Conservation (phyloP, 2,329 filamentous ascomycete species). For the Onygenales sp. region DNA sequence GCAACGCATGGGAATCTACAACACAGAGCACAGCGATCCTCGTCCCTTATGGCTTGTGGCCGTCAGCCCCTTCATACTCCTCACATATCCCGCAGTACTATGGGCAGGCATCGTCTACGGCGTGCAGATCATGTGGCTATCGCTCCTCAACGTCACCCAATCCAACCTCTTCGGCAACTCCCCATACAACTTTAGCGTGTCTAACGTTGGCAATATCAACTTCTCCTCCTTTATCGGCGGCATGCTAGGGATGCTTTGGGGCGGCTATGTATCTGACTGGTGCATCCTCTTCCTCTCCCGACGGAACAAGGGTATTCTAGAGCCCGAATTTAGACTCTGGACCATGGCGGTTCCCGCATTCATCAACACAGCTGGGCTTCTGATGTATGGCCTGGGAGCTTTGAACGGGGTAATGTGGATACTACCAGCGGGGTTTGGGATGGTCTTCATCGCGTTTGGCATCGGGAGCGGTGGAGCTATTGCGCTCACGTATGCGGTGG, state of each 20-base stretch:
- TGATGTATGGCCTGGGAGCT: slow-evolving; percentile 22
- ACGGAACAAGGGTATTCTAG: slow-evolving; percentile 31
- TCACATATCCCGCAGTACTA: slow-evolving; percentile 21
- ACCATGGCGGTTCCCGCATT: slow-evolving; percentile 17
- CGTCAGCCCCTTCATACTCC: slow-evolving; percentile 17
- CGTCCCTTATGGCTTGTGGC: slow-evolving; percentile 20
- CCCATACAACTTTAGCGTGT: slow-evolving; percentile 22
- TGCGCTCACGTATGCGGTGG: slow-evolving; percentile 19
- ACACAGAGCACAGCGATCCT: slow-evolving; percentile 6
- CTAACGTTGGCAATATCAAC: slow-evolving; percentile 19
- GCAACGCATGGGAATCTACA: slow-evolving; percentile 31
- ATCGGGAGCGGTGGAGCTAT: slow-evolving; percentile 15
- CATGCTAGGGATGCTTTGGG: slow-evolving; percentile 23
- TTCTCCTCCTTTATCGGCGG: slow-evolving; percentile 31
- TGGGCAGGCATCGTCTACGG: slow-evolving; percentile 22
- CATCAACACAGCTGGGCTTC: slow-evolving; percentile 15
- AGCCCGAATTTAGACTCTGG: slow-evolving; percentile 38
- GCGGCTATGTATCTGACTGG: slow-evolving; percentile 28
- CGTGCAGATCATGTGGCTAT: slow-evolving; percentile 21
- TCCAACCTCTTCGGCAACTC: slow-evolving; percentile 17
- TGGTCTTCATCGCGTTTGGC: slow-evolving; percentile 20
- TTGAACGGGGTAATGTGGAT: slow-evolving; percentile 18
- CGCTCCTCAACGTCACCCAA: slow-evolving; percentile 23
- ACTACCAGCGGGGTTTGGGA: slow-evolving; percentile 19
- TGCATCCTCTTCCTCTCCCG: slow-evolving; percentile 26